Evolutionary conservation across 179 eudicot genomes (phyloP), one percentile per base, ranked within the genome.

Genomic region (Spergularia azorica): DNA sequence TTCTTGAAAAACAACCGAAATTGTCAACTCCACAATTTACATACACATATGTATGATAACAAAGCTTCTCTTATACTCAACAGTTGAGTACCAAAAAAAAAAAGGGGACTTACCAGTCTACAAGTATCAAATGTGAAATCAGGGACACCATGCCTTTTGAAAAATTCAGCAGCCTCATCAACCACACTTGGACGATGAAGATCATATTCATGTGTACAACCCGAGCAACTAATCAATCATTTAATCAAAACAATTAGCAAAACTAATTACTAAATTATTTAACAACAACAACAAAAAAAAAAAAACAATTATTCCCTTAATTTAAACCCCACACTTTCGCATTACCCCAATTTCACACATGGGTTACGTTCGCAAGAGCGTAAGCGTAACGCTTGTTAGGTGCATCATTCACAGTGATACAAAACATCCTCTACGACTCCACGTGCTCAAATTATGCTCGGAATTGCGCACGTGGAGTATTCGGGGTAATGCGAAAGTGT

Each of bases 181-280:
- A 93, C 88, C 46, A 91, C 76, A n/a, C 61, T 69, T 9, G 99
- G 99, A 50, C 83, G 89, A 70, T 95, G 95, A 57, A 95, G 94
- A 74, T 93, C 82, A 80, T 82, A 81, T 84, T 95, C 97, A 26
- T 90, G 90, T 46, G 90, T 88, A 76, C 99, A 95, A 38, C 99
- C 99, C 6, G 97, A 95, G 70, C 99, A 93, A 76, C 99, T 93
- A 80, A 54, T 11, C 26, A 18, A 72, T 17, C 56, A 64, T 26
- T 52, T 39, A 56, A 20, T 1, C 17, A n/a, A 21, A 76, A 77
- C 70, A 48, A 50, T 48, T 52, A 78, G 68, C 48, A 51, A 75
- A 66, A 6, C 36, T 39, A 71, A 12, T 21, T 26, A 26, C 51
- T 63, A n/a, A 62, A 18, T n/a, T 32, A 60, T 16, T 61, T 10